Evolutionary conservation across 768 basidiomycete genomes (phyloP).

Genomic region (Tephrocybe sp.): DNA sequence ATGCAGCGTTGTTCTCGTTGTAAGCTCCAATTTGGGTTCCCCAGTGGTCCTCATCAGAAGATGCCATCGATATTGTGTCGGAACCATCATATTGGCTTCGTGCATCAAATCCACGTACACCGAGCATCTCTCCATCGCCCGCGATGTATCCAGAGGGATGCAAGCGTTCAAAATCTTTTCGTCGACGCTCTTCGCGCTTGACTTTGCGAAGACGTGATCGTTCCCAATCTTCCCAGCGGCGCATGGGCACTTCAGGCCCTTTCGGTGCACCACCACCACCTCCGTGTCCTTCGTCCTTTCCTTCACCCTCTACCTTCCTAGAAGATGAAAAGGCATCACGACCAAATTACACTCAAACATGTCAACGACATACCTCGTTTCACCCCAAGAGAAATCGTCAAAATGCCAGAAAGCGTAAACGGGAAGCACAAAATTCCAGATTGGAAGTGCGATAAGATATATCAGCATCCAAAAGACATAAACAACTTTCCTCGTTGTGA

Average conservation of each 20-base stretch:
- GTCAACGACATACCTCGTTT: slow-evolving; percentile 71
- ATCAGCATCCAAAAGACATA: slow-evolving; percentile 99
- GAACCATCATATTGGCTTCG: slow-evolving; percentile 73
- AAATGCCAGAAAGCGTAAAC: slow-evolving; percentile 99
- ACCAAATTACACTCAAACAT: neutral
- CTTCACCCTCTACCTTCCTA: slow-evolving; percentile 95
- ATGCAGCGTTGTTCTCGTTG: slow-evolving; percentile 79
- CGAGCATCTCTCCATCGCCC: slow-evolving; percentile 62
- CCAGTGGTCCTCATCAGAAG: slow-evolving; percentile 96
- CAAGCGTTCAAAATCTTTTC: slow-evolving; percentile 76
- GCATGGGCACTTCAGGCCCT: slow-evolving; percentile 74
- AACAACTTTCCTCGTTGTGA: slow-evolving; percentile 92
- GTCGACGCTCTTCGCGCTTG: slow-evolving; percentile 79
- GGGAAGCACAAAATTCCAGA: slow-evolving; percentile 95
- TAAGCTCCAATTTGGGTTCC: slow-evolving; percentile 93
- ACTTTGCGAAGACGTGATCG: slow-evolving; percentile 90
- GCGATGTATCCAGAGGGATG: slow-evolving; percentile 67
- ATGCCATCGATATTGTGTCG: slow-evolving; percentile 76
- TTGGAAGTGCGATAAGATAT: slow-evolving; percentile 87
- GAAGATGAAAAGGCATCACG: slow-evolving; percentile 14
- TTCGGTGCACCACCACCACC: slow-evolving; percentile 51
- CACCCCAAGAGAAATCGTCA: slow-evolving; percentile 99
- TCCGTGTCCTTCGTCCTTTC: slow-evolving; percentile 75
- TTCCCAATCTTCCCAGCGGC: slow-evolving; percentile 99
- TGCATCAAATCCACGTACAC: slow-evolving; percentile 45